A percentile compares a stretch with the other conserved stretches of the same genome.
These are phyloP conservation scores for Zalaria sp. DNA, from an alignment of 2,329 filamentous ascomycete species.

Conservation along the genomic window DNA sequence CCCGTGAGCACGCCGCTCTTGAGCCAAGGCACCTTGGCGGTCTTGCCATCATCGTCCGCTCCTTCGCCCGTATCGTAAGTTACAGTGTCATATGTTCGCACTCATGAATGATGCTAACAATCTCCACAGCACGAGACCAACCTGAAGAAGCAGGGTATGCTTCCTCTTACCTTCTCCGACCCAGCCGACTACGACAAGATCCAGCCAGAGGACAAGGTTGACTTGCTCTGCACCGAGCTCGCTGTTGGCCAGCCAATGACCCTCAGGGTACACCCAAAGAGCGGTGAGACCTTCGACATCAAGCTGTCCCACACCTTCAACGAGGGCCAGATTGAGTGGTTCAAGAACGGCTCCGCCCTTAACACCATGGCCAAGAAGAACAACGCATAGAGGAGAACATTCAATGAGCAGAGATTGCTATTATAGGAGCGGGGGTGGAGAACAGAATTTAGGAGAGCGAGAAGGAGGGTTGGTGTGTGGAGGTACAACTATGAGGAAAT, in stretches of 20 bases:
- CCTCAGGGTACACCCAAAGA: constrained; percentile 80
- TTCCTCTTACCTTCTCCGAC: constrained; percentile 88
- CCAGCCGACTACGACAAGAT: constrained; percentile 98
- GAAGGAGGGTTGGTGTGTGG: background rate
- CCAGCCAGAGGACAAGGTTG: constrained; percentile 80
- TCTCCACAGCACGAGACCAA: constrained; percentile 76
- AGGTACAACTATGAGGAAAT: constrained; percentile 1
- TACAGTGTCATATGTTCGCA: background rate
- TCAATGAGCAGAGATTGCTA: background rate
- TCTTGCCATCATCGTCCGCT: constrained; percentile 88
- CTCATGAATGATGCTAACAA: constrained; percentile 4
- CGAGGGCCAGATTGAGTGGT: constrained; percentile 95
- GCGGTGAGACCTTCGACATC: constrained; percentile 59
- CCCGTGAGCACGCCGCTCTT: constrained; percentile 94
- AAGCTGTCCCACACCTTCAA: constrained; percentile 94
- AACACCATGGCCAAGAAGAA: constrained; percentile 88
- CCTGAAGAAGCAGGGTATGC: constrained; percentile 99
- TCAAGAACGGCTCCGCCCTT: constrained; percentile 91
- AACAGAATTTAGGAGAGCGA: constrained; percentile 1
- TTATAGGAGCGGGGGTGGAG: constrained; percentile 2
- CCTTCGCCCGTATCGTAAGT: constrained; percentile 79
- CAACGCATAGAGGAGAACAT: constrained; percentile 2
- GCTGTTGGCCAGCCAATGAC: constrained; percentile 87
- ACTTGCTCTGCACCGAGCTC: constrained; percentile 77
- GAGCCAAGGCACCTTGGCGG: constrained; percentile 96